A percentile compares a stretch with the other conserved stretches of the same genome.
Conservation (phyloP, 306 rosid genomes). For the Lotus japonicus region DNA sequence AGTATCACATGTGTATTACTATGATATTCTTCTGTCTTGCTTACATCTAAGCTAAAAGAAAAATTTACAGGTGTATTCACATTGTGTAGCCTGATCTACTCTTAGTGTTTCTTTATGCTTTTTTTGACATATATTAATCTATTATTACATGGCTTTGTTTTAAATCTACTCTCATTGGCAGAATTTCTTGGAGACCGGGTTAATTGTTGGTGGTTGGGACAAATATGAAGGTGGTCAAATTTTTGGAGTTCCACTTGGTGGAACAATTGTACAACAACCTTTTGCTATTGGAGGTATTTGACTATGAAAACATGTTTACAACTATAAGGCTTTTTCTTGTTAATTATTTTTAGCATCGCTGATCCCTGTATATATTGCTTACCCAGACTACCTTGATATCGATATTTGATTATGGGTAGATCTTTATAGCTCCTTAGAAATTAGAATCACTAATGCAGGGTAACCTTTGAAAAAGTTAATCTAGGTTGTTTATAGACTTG, state of each 20-base stretch:
- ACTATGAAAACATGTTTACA: not conserved
- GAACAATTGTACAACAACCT: slow-evolving; percentile 81
- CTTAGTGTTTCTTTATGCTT: not conserved
- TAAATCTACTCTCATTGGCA: slow-evolving; percentile 35
- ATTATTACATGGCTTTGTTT: slow-evolving; percentile 10
- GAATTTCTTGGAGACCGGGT: slow-evolving; percentile 79
- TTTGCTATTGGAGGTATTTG: slow-evolving; percentile 85
- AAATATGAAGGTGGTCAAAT: slow-evolving; percentile 92
- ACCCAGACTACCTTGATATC: slow-evolving; percentile 1
- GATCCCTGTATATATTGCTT: not conserved
- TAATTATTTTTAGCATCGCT: no score
- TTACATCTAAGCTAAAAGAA: not conserved
- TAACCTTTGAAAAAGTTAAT: not conserved
- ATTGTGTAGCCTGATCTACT: not conserved
- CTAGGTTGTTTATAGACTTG: not conserved
- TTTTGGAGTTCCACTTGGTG: slow-evolving; percentile 87
- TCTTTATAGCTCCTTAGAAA: not conserved
- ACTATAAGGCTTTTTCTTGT: no score
- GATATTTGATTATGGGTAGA: not conserved
- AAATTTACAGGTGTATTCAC: not conserved
- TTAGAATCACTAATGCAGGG: not conserved
- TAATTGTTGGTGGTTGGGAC: slow-evolving; percentile 98
- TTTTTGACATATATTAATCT: not conserved
- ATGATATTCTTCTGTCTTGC: not conserved
- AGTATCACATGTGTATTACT: not conserved